Evolutionary conservation across 2,329 filamentous ascomycete species (phyloP).

Genomic region (Monosporascus sp.): DNA sequence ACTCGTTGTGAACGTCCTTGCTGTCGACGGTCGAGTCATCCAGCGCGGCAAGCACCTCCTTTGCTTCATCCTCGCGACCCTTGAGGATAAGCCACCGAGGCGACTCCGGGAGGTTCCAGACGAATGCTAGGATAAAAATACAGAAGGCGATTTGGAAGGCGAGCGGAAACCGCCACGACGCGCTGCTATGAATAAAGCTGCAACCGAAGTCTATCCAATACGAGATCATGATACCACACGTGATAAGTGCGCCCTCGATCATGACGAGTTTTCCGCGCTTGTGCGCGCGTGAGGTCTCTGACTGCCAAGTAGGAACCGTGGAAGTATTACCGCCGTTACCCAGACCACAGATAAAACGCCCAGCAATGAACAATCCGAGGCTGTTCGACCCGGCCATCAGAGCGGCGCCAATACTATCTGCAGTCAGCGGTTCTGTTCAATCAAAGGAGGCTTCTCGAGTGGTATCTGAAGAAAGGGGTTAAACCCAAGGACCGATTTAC

Average conservation of each 20-base stretch:
- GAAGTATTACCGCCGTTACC: conserved; percentile 38
- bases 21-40: conserved; percentile 38
- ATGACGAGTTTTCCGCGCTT: conserved; percentile 57
- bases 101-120: conserved; percentile 49
- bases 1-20: conserved; percentile 50
- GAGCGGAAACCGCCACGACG: conserved; percentile 57
- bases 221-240: conserved; percentile 50
- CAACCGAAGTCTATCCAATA: conserved; percentile 59
- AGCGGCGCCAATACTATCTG: conserved; percentile 40
- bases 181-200: conserved; percentile 44
- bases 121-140: conserved; percentile 48
- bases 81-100: conserved; percentile 42
- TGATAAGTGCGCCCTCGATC: conserved; percentile 55
- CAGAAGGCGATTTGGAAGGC: conserved; percentile 55
- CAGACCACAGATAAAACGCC: conserved; percentile 41
- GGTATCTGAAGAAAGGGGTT: neutral
- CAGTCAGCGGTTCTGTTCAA: neutral
- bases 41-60: conserved; percentile 37
- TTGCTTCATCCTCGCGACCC: conserved; percentile 38
- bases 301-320: conserved; percentile 56
- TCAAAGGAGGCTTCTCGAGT: neutral
- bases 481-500: neutral
- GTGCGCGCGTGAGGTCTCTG: conserved; percentile 52
- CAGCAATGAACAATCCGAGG: conserved; percentile 51
- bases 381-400: conserved; percentile 35